Conservation (phyloP, 805 yeast species). For the Candida incommunis region DNA sequence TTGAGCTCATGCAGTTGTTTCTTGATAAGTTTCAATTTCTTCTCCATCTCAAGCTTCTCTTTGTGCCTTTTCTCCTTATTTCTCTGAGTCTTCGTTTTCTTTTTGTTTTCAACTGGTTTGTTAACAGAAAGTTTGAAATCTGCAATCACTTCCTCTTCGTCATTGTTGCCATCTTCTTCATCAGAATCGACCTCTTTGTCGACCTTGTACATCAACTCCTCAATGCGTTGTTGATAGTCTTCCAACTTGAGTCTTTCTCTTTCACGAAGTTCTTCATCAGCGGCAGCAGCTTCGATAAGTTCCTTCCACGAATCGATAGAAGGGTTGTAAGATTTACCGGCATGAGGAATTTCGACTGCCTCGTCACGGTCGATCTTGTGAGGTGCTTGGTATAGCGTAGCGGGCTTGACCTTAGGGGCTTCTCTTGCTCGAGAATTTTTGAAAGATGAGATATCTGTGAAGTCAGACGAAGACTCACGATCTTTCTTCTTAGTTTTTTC, state of each 20-base stretch:
- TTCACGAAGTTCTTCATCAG: constrained; percentile 51
- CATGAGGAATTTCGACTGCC: constrained; percentile 43
- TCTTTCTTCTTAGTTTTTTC: neutral
- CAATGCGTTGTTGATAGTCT: constrained; percentile 50
- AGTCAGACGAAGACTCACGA: no score
- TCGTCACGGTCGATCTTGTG: constrained; percentile 33
- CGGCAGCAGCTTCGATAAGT: constrained; percentile 53
- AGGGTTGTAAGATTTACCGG: constrained; percentile 91
- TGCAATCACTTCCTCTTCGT: constrained; percentile 15
- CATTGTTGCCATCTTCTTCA: constrained; percentile 10
- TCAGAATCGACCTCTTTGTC: constrained; percentile 30
- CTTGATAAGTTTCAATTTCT: constrained; percentile 45
- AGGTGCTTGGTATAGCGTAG: constrained; percentile 39
- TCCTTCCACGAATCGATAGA: constrained; percentile 68
- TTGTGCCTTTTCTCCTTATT: constrained; percentile 52
- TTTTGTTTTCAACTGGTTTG: constrained; percentile 50
- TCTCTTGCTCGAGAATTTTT: constrained; percentile 12
- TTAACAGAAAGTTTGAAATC: constrained; percentile 45
- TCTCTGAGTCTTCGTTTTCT: constrained; percentile 67
- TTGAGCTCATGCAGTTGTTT: constrained; percentile 45
- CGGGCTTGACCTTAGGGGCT: constrained; percentile 18
- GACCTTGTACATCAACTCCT: constrained; percentile 48
- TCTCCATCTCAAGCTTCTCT: constrained; percentile 30
- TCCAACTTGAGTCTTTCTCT: constrained; percentile 45
- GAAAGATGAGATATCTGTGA: constrained; percentile 1